These are phyloP conservation scores for Candida sp. DNA, from an alignment of 1,139 yeast species.

Conservation along the genomic window DNA sequence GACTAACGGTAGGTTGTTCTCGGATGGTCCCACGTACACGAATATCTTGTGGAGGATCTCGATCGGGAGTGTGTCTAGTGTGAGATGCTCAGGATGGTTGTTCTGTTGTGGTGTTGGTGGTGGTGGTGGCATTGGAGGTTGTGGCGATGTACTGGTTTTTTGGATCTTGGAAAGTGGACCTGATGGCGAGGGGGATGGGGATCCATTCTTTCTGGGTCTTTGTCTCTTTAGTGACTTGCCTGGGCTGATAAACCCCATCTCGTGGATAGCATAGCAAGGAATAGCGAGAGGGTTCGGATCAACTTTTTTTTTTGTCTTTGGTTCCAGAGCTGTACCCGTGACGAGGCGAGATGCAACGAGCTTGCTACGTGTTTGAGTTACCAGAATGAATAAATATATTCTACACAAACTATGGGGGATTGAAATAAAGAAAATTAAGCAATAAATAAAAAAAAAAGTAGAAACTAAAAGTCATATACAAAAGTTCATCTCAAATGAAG, in stretches of 20 bases:
- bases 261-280: background rate
- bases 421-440: background rate
- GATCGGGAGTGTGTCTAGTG: conserved; percentile 25
- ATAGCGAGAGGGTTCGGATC: background rate
- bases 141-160: background rate
- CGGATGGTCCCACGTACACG: conserved; percentile 27
- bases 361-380: background rate
- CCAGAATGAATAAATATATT: background rate
- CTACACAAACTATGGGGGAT: background rate
- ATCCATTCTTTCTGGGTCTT: conserved; percentile 1
- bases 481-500: conserved; percentile 5
- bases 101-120: background rate
- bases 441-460: background rate
- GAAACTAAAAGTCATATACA: background rate
- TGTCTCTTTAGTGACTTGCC: conserved; percentile 22
- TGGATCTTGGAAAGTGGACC: too few relatives aligned
- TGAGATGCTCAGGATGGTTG: background rate
- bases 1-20: conserved; percentile 26
- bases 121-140: conserved; percentile 2
- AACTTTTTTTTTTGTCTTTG: background rate
- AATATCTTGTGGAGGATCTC: conserved; percentile 37
- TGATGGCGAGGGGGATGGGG: background rate
- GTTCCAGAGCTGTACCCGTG: background rate
- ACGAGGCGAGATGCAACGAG: background rate
- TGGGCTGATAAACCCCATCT: conserved; percentile 37